A percentile compares a stretch with the other conserved stretches of the same genome.
These are phyloP conservation scores for Claviceps paspali DNA, from an alignment of 2,329 filamentous ascomycete species.

Conservation along the genomic window DNA sequence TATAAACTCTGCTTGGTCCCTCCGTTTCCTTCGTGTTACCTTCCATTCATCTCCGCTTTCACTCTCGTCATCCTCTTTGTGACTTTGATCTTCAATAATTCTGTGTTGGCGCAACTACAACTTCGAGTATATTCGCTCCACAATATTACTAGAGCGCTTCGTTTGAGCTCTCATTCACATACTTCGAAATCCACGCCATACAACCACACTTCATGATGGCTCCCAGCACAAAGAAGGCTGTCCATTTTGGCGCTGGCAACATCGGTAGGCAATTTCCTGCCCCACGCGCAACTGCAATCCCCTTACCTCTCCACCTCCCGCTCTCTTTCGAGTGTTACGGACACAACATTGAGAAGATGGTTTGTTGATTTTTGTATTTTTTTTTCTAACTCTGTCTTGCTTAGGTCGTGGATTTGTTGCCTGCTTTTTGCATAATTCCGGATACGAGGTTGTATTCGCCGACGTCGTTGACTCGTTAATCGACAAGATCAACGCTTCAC, in stretches of 20 bases:
- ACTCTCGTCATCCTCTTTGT: too few species aligned
- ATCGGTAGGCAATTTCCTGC: conserved; percentile 40
- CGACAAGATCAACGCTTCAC: conserved; percentile 56
- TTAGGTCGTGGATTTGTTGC: conserved; percentile 64
- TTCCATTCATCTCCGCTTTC: not conserved
- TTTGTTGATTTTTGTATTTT: too few species aligned
- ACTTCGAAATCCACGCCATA: not conserved
- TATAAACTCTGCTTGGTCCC: conserved; percentile 1
- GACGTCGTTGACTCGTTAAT: conserved; percentile 83
- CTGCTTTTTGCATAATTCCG: conserved; percentile 86
- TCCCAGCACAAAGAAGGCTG: conserved; percentile 42
- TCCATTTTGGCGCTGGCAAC: conserved; percentile 78
- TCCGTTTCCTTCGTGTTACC: not conserved
- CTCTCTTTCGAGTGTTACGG: too few species aligned
- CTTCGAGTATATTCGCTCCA: not conserved
- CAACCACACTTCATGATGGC: conserved; percentile 23
- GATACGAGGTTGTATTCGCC: conserved; percentile 90
- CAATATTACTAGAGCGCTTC: too few species aligned
- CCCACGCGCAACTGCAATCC: not conserved
- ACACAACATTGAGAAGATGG: too few species aligned
- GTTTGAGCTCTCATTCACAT: too few species aligned
- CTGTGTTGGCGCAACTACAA: too few species aligned
- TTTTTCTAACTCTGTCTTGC: not conserved
- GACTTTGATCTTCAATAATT: too few species aligned
- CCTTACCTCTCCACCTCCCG: too few species aligned